These are phyloP conservation scores for Fusarium lateritium DNA, from an alignment of 2,329 filamentous ascomycete species.

Conservation along the genomic window DNA sequence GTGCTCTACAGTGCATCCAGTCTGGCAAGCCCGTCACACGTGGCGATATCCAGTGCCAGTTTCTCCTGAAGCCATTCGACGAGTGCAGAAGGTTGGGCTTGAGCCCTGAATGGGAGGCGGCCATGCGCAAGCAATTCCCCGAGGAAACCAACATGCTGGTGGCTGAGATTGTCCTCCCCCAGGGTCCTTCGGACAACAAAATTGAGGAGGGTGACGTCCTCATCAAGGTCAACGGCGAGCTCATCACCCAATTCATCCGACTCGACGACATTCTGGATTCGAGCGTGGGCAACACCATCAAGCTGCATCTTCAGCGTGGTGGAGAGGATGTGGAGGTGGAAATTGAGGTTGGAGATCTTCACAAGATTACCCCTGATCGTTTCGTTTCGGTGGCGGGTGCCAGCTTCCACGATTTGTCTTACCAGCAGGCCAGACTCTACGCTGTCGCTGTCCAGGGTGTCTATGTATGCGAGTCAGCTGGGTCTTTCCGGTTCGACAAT, in stretches of 20 bases:
- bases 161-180: slow-evolving; percentile 92
- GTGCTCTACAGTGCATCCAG: slow-evolving; percentile 89
- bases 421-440: slow-evolving; percentile 96
- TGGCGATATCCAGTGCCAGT: slow-evolving; percentile 98
- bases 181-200: slow-evolving; percentile 88
- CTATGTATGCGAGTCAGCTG: slow-evolving; percentile 93
- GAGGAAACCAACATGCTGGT: slow-evolving; percentile 97
- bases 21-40: slow-evolving; percentile 82
- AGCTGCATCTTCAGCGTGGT: slow-evolving; percentile 87
- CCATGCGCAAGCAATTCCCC: slow-evolving; percentile 85
- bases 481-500: slow-evolving; percentile 94
- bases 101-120: slow-evolving; percentile 87
- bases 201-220: slow-evolving; percentile 95
- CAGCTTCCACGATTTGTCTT: slow-evolving; percentile 96
- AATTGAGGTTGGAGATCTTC: slow-evolving; percentile 88
- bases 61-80: slow-evolving; percentile 96
- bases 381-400: slow-evolving; percentile 95
- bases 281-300: slow-evolving; percentile 83
- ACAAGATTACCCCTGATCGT: slow-evolving; percentile 94
- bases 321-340: slow-evolving; percentile 90
- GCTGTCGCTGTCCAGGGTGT: slow-evolving; percentile 93
- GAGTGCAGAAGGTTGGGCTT: slow-evolving; percentile 93
- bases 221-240: slow-evolving; percentile 91
- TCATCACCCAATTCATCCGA: slow-evolving; percentile 92
- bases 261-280: slow-evolving; percentile 94